A percentile compares a stretch with the other conserved stretches of the same genome.
These are phyloP conservation scores for Hymenoscyphus albidus DNA, from an alignment of 2,329 filamentous ascomycete genomes.

Conservation along the genomic window DNA sequence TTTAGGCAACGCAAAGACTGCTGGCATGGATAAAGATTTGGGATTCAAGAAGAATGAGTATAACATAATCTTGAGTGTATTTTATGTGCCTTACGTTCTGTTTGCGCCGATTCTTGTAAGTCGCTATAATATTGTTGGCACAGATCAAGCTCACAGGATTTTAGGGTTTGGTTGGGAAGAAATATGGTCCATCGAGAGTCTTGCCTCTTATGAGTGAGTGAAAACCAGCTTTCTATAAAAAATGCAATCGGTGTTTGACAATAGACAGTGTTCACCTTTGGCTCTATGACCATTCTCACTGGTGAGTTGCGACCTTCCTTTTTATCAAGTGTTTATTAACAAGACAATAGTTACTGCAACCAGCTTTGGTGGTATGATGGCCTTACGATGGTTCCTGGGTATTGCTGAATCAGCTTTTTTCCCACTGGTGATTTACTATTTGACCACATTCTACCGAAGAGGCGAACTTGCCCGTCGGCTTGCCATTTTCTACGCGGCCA, in stretches of 20 bases:
- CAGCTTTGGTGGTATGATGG: slow-evolving; percentile 64
- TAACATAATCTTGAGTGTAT: slow-evolving; percentile 66
- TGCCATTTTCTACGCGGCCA: slow-evolving; percentile 72
- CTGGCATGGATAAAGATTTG: slow-evolving; percentile 43
- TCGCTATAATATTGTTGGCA: slow-evolving; percentile 54
- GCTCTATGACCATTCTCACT: slow-evolving; percentile 53
- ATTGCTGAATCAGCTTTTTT: slow-evolving; percentile 68
- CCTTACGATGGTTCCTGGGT: slow-evolving; percentile 63
- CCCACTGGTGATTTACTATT: slow-evolving; percentile 56
- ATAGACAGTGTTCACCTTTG: slow-evolving; percentile 55
- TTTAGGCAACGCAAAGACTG: slow-evolving; percentile 54
- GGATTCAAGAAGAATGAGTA: slow-evolving; percentile 61
- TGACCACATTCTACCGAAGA: slow-evolving; percentile 65
- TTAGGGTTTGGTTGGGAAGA: slow-evolving; percentile 59
- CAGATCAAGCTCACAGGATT: slow-evolving; percentile 52
- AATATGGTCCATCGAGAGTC: slow-evolving; percentile 59
- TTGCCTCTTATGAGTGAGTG: slow-evolving; percentile 54
- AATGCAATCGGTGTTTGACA: not conserved
- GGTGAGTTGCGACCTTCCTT: slow-evolving; percentile 35
- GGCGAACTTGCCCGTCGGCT: slow-evolving; percentile 67
- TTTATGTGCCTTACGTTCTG: slow-evolving; percentile 72
- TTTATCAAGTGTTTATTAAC: not conserved
- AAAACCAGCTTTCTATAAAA: not conserved
- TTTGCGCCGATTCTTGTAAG: slow-evolving; percentile 58
- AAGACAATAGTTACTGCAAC: slow-evolving; percentile 43